phyloP scores from a whole-genome alignment of 1,284 basidiomycete genomes.

The Malassezia yamatoensis region DNA sequence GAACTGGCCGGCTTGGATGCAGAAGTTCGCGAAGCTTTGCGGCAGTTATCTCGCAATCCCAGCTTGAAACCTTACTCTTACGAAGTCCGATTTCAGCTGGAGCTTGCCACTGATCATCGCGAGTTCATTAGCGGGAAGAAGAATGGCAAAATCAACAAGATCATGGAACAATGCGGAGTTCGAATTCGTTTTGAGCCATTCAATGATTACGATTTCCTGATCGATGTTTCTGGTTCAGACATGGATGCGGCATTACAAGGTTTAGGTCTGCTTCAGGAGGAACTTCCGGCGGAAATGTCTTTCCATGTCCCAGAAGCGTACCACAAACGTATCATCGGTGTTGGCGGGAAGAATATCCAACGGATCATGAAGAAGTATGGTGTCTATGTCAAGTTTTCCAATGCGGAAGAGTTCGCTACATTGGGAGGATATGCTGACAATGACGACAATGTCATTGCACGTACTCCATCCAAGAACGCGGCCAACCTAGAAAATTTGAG shows the following conservation, averaged over 20 bases:
- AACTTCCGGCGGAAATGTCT: constrained; percentile 94
- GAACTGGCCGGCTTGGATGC: constrained; percentile 92
- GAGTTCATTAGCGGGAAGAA: constrained; percentile 67
- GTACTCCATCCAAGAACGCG: constrained; percentile 94
- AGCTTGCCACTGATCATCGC: constrained; percentile 91
- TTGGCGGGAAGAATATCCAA: constrained; percentile 95
- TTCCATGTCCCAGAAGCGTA: constrained; percentile 98
- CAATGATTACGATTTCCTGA: constrained; percentile 97
- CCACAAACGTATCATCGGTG: constrained; percentile 98
- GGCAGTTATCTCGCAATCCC: constrained; percentile 78
- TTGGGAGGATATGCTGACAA: constrained; percentile 93
- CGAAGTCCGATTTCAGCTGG: constrained; percentile 96
- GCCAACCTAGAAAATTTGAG: constrained; percentile 90
- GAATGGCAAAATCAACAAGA: constrained; percentile 53
- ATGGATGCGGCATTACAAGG: constrained; percentile 67
- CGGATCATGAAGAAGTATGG: constrained; percentile 99
- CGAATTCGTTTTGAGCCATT: constrained; percentile 99
- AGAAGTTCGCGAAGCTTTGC: constrained; percentile 76
- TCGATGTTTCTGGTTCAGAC: constrained; percentile 59
- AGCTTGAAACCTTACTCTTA: constrained; percentile 89
- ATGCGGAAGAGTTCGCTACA: constrained; percentile 90
- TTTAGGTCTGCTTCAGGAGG: constrained; percentile 80
- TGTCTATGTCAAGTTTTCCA: constrained; percentile 98
- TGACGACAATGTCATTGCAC: constrained; percentile 94
- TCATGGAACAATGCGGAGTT: constrained; percentile 57